Base-by-base conservation (phyloP, 75 land plant genomes). In the Sequoiadendron giganteum region DNA sequence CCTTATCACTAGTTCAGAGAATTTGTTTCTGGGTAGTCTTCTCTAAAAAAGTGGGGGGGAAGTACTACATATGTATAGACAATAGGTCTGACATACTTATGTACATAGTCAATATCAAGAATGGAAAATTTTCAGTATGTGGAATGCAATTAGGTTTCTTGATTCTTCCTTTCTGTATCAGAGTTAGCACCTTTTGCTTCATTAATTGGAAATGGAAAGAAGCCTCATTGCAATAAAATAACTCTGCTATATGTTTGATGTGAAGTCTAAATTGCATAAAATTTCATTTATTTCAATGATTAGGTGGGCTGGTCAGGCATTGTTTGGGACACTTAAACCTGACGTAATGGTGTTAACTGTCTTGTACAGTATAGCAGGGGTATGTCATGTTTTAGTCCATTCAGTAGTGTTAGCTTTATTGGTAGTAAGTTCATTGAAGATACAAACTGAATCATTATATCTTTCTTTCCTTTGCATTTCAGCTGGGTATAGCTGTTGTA, bases 291-390 rank as follows among this genome's bases (percentile, higher is more conserved):
- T 55, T 77, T 19, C 86, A 43, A 73, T 86, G 87, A 43, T 84
- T 86, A 97, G 99, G 99, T 98, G 99, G 99, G 97, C 99, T 88
- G 98, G 98, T 48, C 99, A 98, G 92, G 94, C 97, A 75, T 86
- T 97, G 55, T 98, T 98, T 94, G 99, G 99, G 81, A 98, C 96
- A 5, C 94, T 98, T 73, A 92, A 94, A 48, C 94, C 93, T 89
- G 99, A 98, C 82, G 86, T 98, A 43, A 88, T 97, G 80, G 92
- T 98, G 68, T 92, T 98, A 32, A 98, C 99, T 61, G 89, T 96
- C 39, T 88, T 98, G 94, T 98, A 98, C 89, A 98, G 99, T 90
- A 97, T 95, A 89, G 99, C 99, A 87, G 99, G 99, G 94, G 98
- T 96, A 92, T 81, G 82, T 48, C 81, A 42, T 48, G 13, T 39